Conservation (phyloP, 2,329 filamentous ascomycete species). For the Orbilia brochopaga region DNA sequence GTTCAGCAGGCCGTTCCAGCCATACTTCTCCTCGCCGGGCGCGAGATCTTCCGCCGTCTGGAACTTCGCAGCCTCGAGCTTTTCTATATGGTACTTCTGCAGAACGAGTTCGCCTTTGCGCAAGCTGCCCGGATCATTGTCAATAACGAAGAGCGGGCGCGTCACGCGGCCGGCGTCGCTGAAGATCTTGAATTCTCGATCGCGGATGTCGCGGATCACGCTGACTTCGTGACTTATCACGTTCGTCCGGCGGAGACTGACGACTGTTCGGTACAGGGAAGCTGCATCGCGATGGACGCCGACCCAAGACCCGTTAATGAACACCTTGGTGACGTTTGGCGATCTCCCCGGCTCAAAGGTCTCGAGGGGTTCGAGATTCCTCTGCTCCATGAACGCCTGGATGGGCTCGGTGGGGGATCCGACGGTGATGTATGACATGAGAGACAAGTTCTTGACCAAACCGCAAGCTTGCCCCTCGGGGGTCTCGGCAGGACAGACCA, state of each 20-base stretch:
- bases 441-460: constrained; percentile 93
- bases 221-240: constrained; percentile 91
- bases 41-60: constrained; percentile 62
- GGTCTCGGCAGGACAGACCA: constrained; percentile 96
- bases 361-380: constrained; percentile 94
- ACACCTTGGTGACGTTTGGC: constrained; percentile 94
- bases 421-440: constrained; percentile 98
- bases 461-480: constrained; percentile 98
- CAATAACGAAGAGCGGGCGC: constrained; percentile 89
- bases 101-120: constrained; percentile 80
- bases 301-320: constrained; percentile 98
- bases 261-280: constrained; percentile 78
- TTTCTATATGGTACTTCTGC: constrained; percentile 79
- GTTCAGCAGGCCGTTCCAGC: constrained; percentile 85
- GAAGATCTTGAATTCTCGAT: constrained; percentile 97
- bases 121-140: constrained; percentile 76
- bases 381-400: constrained; percentile 91
- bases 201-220: constrained; percentile 92
- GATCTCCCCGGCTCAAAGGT: constrained; percentile 87
- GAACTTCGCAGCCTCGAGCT: constrained; percentile 71
- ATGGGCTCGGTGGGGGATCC: constrained; percentile 89
- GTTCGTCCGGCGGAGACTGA: constrained; percentile 77
- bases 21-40: constrained; percentile 64
- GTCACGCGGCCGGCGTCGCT: constrained; percentile 96
- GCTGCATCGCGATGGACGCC: constrained; percentile 90